Evolutionary conservation across 148 eudicot genomes (phyloP), one percentile per base, ranked within the genome.

Genomic region (Diospyros lotus): DNA sequence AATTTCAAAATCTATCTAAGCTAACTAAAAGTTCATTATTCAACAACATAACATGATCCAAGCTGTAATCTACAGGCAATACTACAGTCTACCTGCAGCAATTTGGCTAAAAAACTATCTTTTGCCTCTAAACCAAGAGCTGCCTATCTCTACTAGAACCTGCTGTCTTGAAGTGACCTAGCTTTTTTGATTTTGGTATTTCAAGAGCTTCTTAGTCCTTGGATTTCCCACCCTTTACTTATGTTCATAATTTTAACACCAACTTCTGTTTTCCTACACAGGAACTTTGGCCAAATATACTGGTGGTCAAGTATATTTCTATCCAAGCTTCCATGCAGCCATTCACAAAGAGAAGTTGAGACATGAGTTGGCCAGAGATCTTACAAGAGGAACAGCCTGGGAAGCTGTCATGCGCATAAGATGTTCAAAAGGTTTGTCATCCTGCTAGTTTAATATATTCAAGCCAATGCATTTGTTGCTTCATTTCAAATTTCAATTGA

Each of bases 381-480:
- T 95, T 73, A 95, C 98, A 11, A 89, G 98, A 79, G 98, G 93
- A 82, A 95, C 98, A 78, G 99, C 98, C 39, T 95, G 99, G 99
- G 99, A 95, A 82, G 87, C 98, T 63, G 99, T 95, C 68, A 81
- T 95, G 94, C 98, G 98, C 66, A 86, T 95, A 74, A 83, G 99
- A 87, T 95, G 99, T 80, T 98, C 98, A 73, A 95, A 91, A 93
- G 99, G 99, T 93, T 63, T 28, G 28, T 42, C 69, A 15, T 72
- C 43, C 14, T 42, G 52, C 65, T 51, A 18, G n/a, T 68, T 11
- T 53, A 52, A 64, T 28, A 28, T 28, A 28, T 28, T 28, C 59
- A 63, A 61, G 28, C 44, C 50, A n/a, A 72, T 71, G 43, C 77
- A 72, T 69, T n/a, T 69, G 48, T 69, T 28, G 28, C 28, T 52